These are phyloP conservation scores for Trichoderma atroviride DNA, from an alignment of 2,329 filamentous ascomycete genomes.

Conservation along the genomic window DNA sequence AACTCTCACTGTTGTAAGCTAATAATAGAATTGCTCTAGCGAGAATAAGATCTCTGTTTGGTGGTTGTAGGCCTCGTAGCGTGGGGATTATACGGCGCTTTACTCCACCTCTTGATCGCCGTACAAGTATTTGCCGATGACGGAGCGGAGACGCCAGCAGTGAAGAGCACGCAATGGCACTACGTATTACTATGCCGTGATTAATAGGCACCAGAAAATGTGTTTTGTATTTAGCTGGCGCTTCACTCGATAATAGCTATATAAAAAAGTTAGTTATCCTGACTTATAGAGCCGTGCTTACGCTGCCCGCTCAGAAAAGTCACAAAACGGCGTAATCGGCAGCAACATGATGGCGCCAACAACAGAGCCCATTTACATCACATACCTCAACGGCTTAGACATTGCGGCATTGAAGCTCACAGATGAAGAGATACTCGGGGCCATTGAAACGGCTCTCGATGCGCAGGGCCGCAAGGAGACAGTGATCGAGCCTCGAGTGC, in stretches of 20 bases:
- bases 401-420: neutral
- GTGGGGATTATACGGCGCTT: neutral
- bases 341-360: neutral
- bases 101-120: neutral
- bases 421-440: neutral
- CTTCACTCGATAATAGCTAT: neutral
- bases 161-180: neutral
- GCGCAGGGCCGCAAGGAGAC: conserved; percentile 4
- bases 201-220: neutral
- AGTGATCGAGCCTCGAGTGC: neutral
- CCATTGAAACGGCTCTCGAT: conserved; percentile 11
- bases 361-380: conserved; percentile 2
- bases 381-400: conserved; percentile 5
- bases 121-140: neutral
- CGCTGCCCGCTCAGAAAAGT: neutral
- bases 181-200: neutral
- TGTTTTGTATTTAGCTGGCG: neutral
- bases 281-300: neutral
- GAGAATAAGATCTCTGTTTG: neutral
- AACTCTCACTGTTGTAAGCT: neutral
- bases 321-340: neutral
- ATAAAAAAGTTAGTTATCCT: neutral
- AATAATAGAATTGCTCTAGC: neutral
- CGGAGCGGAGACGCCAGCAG: neutral
- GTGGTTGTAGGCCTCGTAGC: neutral